Conservation (phyloP, 495 filamentous ascomycete genomes). For the Sabuloglossum arenarium region DNA sequence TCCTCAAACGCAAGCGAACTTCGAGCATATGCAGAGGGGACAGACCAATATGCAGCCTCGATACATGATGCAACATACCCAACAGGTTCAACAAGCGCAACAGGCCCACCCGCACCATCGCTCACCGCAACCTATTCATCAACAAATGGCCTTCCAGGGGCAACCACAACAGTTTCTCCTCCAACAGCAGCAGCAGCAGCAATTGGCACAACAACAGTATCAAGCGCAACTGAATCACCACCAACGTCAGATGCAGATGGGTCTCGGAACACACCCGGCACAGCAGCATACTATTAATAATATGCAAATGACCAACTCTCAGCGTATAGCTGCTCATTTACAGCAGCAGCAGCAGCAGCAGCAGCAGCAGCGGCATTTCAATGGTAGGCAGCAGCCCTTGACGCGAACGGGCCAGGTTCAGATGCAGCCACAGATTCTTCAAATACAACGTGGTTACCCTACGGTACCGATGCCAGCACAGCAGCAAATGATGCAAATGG, state of each 20-base stretch:
- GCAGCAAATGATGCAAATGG: conserved; percentile 6
- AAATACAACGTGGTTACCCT: not conserved
- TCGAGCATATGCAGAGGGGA: conserved; percentile 19
- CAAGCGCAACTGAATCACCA: conserved; percentile 3
- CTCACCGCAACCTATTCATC: conserved; percentile 21
- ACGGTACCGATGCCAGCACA: not conserved
- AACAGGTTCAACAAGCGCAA: conserved; percentile 23
- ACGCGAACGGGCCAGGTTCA: not conserved
- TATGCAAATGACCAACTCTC: not conserved
- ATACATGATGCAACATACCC: conserved; percentile 20
- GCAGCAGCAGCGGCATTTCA: not conserved
- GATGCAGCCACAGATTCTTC: not conserved
- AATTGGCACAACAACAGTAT: conserved; percentile 14
- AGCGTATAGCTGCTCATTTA: not conserved
- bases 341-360: conserved; percentile 2
- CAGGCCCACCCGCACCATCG: conserved; percentile 27
- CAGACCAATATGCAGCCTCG: conserved; percentile 6
- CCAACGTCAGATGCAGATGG: not conserved
- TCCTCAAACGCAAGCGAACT: conserved; percentile 21
- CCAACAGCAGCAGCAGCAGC: conserved; percentile 16
- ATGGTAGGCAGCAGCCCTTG: not conserved
- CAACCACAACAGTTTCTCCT: conserved; percentile 21
- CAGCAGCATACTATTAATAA: conserved; percentile 1
- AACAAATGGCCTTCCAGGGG: conserved; percentile 25
- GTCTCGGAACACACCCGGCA: not conserved